Evolutionary conservation across 306 rosid species (phyloP), one percentile per base, ranked within the genome.

Genomic region (Medicago ruthenica): DNA sequence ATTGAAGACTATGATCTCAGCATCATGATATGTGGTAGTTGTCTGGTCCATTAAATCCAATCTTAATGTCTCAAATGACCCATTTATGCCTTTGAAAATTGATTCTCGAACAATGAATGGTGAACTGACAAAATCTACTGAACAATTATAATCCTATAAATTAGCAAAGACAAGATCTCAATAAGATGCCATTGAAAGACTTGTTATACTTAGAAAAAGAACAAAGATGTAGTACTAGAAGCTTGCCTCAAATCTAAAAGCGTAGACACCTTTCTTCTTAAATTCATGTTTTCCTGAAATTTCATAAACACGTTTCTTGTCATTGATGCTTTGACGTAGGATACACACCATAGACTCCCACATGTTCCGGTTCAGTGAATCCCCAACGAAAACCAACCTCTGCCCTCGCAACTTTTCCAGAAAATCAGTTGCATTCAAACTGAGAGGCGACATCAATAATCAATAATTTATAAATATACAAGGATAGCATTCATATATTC

Each of bases 271-370:
- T 74, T 84, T 87, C 89, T 95, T 90, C 89, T 96, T 96, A 79
- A 96, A 96, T 45, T 89, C 86, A 1, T 67, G 82, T 87, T 50
- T 96, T 31, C 98, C 99, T 6, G 99, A 87, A 70, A 92, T 89
- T 85, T 96, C 98, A 74, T 83, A 77, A 47, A 92, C 96, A 44
- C 62, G 89, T 54, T 79, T 79, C 87, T 90, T 92, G 87, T 88
- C 50, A 22, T 37, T 31, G 45, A 89, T 54, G 75, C 87, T 81
- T 31, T 95, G 91, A 64, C 96, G 86, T 44, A 96, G 96, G 20
- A 90, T 84, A 83, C 99, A 96, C 34, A 90, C 90, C 76, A 92
- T 62, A 40, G 99, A 96, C 70, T 92, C 98, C 99, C 99, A 96
- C 99, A 92, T 92, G 86, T 92, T 92, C 77, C 99, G 85, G 82